Evolutionary conservation across 164 flowering plant genomes (phyloP).

Genomic region (Vitis rotundifolia): DNA sequence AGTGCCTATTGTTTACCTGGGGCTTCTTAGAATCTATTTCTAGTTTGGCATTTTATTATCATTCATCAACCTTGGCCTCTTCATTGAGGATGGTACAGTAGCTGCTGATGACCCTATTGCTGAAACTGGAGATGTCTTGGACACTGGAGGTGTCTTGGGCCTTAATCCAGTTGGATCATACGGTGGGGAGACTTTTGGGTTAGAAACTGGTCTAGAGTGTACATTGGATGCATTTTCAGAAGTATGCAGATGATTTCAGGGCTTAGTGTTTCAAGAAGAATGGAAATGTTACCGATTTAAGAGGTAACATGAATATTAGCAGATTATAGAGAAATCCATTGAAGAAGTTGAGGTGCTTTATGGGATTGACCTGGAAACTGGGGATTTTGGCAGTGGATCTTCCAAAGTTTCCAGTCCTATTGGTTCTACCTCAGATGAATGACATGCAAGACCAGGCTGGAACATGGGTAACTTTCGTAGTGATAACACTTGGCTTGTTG

Average conservation of each 20-base stretch:
- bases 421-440: slow-evolving; percentile 32
- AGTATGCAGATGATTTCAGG: slow-evolving; percentile 85
- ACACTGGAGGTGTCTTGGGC: background rate
- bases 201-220: slow-evolving; percentile 88
- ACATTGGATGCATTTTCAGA: slow-evolving; percentile 68
- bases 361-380: slow-evolving; percentile 78
- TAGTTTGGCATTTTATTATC: too few species aligned
- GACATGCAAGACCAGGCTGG: slow-evolving; percentile 67
- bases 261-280: slow-evolving; percentile 57
- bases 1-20: too few species aligned
- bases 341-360: slow-evolving; percentile 79
- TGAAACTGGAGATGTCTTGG: slow-evolving; percentile 21
- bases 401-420: slow-evolving; percentile 40
- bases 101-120: background rate
- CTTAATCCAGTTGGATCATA: slow-evolving; percentile 27
- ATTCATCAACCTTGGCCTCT: too few species aligned
- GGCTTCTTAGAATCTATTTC: too few species aligned
- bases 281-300: slow-evolving; percentile 20
- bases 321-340: slow-evolving; percentile 71
- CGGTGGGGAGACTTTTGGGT: slow-evolving; percentile 61
- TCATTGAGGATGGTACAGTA: background rate
- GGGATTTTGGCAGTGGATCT: slow-evolving; percentile 74
- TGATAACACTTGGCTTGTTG: too few species aligned
- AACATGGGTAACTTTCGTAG: slow-evolving; percentile 73
- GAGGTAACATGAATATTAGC: slow-evolving; percentile 56